Evolutionary conservation across 805 yeast genomes (phyloP).

Genomic region (Yueomyces sinensis): DNA sequence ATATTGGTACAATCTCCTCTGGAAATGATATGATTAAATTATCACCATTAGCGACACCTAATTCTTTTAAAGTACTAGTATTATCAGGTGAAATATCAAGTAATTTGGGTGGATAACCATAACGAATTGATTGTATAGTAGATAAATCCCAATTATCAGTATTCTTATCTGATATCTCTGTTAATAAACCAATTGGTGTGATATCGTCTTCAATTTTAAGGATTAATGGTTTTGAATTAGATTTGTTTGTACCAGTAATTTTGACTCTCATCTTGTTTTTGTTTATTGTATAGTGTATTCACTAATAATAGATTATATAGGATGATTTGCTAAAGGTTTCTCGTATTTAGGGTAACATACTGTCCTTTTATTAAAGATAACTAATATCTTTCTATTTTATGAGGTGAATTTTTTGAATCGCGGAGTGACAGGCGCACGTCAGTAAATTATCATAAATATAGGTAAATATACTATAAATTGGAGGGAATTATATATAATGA

Average conservation of each 20-base stretch:
- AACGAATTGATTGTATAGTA: conserved; percentile 23
- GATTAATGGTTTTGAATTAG: conserved; percentile 15
- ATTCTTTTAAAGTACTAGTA: background rate
- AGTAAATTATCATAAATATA: too few relatives aligned
- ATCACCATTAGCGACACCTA: background rate
- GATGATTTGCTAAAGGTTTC: too few relatives aligned
- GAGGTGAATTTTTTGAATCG: too few relatives aligned
- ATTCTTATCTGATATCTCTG: conserved; percentile 4
- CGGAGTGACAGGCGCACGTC: too few relatives aligned
- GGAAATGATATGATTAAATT: conserved; percentile 2
- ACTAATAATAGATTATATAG: too few relatives aligned
- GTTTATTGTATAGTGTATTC: too few relatives aligned
- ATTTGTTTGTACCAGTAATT: conserved; percentile 15
- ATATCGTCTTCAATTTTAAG: conserved; percentile 27
- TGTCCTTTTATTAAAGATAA: too few relatives aligned
- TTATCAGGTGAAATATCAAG: conserved; percentile 22
- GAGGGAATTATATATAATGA: too few relatives aligned
- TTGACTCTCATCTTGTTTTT: conserved; percentile 36
- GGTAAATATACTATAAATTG: too few relatives aligned
- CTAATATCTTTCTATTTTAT: too few relatives aligned
- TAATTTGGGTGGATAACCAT: conserved; percentile 50
- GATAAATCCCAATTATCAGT: conserved; percentile 1
- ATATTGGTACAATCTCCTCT: background rate
- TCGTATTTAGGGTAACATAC: too few relatives aligned
- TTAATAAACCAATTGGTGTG: conserved; percentile 23